Evolutionary conservation across 2,329 filamentous ascomycete species (phyloP).

Genomic region (Dothideomycetes sp.): DNA sequence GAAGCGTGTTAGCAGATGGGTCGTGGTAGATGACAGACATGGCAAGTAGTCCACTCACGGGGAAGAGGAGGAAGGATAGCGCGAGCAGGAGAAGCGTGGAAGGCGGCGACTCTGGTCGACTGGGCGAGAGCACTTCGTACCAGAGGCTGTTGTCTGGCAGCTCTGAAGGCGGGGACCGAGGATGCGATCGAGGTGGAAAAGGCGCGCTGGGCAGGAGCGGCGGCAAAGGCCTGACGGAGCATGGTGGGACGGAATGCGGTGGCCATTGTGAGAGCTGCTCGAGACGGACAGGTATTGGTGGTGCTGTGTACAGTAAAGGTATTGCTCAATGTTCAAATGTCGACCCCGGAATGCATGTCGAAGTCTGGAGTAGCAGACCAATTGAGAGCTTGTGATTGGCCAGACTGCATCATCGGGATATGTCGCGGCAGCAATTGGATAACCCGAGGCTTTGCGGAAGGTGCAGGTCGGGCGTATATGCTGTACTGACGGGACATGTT

Average conservation of each 20-base stretch:
- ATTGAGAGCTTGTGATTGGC: background rate
- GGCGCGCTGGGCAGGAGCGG: constrained; percentile 26
- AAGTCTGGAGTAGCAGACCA: background rate
- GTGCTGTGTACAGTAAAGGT: background rate
- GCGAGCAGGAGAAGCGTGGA: constrained; percentile 72
- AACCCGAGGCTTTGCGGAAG: background rate
- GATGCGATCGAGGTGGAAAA: constrained; percentile 16
- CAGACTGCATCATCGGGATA: background rate
- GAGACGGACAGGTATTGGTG: background rate
- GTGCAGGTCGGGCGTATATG: no score
- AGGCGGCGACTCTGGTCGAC: constrained; percentile 59
- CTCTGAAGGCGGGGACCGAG: constrained; percentile 21
- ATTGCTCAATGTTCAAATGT: background rate
- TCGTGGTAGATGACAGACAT: background rate
- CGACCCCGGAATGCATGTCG: background rate
- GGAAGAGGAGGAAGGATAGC: constrained; percentile 73
- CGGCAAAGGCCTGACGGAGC: constrained; percentile 34
- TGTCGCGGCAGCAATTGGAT: no score
- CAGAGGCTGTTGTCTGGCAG: constrained; percentile 24
- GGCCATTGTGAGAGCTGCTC: constrained; percentile 32
- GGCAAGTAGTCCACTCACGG: constrained; percentile 47
- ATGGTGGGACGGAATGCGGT: constrained; percentile 40
- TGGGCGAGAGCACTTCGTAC: constrained; percentile 28
- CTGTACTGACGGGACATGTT: background rate
- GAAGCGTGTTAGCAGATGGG: constrained; percentile 31